Evolutionary conservation across 2,329 filamentous ascomycete species (phyloP).

Genomic region (Trichoderma simmonsii): DNA sequence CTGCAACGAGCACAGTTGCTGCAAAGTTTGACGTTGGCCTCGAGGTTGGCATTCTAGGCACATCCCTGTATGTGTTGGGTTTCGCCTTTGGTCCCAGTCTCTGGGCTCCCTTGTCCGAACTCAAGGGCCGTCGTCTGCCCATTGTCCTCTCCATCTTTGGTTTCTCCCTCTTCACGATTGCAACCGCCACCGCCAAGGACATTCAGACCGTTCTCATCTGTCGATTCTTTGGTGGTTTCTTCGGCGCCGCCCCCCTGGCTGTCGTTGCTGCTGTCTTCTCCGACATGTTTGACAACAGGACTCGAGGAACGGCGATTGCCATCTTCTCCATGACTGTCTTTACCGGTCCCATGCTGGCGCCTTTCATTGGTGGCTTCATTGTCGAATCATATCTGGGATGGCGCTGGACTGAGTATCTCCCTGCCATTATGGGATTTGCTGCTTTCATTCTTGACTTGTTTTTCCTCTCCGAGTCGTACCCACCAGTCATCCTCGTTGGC

Average conservation of each 20-base stretch:
- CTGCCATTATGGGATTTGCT: constrained; percentile 59
- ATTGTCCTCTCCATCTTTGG: constrained; percentile 62
- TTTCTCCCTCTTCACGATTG: constrained; percentile 67
- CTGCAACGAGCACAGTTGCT: constrained; percentile 58
- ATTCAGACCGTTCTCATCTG: constrained; percentile 67
- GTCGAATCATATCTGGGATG: constrained; percentile 61
- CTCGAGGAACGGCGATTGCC: constrained; percentile 49
- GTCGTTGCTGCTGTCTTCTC: constrained; percentile 69
- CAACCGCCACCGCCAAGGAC: constrained; percentile 62
- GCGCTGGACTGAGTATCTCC: constrained; percentile 70
- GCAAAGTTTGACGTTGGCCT: constrained; percentile 56
- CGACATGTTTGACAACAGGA: constrained; percentile 67
- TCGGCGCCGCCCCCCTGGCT: constrained; percentile 66
- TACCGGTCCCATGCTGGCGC: constrained; percentile 63
- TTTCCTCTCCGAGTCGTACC: constrained; percentile 68
- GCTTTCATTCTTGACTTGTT: constrained; percentile 59
- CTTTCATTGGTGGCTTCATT: constrained; percentile 68
- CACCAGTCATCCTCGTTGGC: constrained; percentile 59
- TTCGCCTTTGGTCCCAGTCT: constrained; percentile 70
- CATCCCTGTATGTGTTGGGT: constrained; percentile 68
- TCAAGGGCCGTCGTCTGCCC: constrained; percentile 63
- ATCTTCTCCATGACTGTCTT: constrained; percentile 54
- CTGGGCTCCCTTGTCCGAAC: constrained; percentile 71
- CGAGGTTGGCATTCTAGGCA: constrained; percentile 62
- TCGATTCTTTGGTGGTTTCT: constrained; percentile 72